Base-by-base conservation (phyloP, 2,329 filamentous ascomycete species). In the Drechslera avenae region DNA sequence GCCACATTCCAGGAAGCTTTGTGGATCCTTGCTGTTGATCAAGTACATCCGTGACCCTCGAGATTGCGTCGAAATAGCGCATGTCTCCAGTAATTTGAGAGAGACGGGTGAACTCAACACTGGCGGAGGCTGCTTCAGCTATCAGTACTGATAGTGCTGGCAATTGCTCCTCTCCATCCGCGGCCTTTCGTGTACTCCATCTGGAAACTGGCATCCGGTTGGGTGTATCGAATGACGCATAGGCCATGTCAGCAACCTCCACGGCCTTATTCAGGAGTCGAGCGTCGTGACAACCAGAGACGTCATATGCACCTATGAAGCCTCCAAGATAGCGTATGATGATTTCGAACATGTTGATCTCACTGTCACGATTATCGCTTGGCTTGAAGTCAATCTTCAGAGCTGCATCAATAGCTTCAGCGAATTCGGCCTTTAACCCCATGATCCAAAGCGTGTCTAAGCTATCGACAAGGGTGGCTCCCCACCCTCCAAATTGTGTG, bases 211-310 rank as follows among this genome's bases (percentile, higher is more conserved):
- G 92, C 90, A 97, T 95, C 59, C 91, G 85, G 72, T 97, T 97
- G 0, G 92, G 91, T 0, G 93, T 97, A 73, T 95, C 91, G 66
- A 95, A 95, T 5, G 88, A 83, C 39, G 87, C 85, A 77, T 92
- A 91, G 30, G 95, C 77, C 51, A 95, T 81, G 63, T 93, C 88
- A 31, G 84, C 91, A 21, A 94, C 82, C 73, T 92, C 87, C 28
- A 88, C 79, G 1, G 90, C 89, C 74, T 94, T 94, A 48, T 86
- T 82, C 26, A 95, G 79, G 9, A 95, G 79, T 18, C 87, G 78
- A 13, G 79, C 74, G 66, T 96, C 88, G 37, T 69, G 65, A 9
- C 59, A 63, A 55, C 83, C 88, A 40, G 88, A 91, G 43, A 97
- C 81, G 74, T 97, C 93, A 69, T 94, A 96, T 3, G 92, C 93